These are phyloP conservation scores for Tylopilus felleus DNA, from an alignment of 768 basidiomycete species.

Conservation along the genomic window DNA sequence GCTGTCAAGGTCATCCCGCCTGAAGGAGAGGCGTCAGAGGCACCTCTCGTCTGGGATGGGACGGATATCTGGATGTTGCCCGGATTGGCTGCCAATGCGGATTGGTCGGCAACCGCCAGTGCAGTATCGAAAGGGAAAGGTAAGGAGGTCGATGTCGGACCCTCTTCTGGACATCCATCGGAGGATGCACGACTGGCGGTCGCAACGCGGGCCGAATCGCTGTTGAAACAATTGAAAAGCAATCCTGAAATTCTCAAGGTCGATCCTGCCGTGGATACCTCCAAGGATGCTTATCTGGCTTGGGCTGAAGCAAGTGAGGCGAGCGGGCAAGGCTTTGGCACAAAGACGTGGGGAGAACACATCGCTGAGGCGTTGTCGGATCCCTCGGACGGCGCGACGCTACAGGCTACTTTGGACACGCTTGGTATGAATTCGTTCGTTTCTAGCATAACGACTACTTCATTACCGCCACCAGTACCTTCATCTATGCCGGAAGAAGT, in stretches of 20 bases:
- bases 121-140: constrained; percentile 35
- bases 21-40: constrained; percentile 39
- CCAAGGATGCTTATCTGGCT: constrained; percentile 48
- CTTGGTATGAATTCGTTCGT: constrained; percentile 49
- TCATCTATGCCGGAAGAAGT: constrained; percentile 54
- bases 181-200: constrained; percentile 51
- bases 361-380: constrained; percentile 49
- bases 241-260: constrained; percentile 73
- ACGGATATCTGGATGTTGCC: constrained; percentile 83
- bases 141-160: constrained; percentile 29
- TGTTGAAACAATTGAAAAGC: constrained; percentile 68
- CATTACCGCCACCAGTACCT: constrained; percentile 53
- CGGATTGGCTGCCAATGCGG: constrained; percentile 16
- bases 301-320: constrained; percentile 62
- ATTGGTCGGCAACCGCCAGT: constrained; percentile 11
- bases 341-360: constrained; percentile 51
- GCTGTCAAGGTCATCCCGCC: constrained; percentile 93
- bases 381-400: constrained; percentile 45
- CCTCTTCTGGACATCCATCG: constrained; percentile 28
- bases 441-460: constrained; percentile 2
- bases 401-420: constrained; percentile 50
- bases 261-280: constrained; percentile 68
- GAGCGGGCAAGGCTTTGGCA: constrained; percentile 48
- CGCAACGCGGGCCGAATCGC: constrained; percentile 70
- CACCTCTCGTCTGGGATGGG: constrained; percentile 72